Base-by-base conservation (phyloP, 441 rosid species). In the Kokia cookei region DNA sequence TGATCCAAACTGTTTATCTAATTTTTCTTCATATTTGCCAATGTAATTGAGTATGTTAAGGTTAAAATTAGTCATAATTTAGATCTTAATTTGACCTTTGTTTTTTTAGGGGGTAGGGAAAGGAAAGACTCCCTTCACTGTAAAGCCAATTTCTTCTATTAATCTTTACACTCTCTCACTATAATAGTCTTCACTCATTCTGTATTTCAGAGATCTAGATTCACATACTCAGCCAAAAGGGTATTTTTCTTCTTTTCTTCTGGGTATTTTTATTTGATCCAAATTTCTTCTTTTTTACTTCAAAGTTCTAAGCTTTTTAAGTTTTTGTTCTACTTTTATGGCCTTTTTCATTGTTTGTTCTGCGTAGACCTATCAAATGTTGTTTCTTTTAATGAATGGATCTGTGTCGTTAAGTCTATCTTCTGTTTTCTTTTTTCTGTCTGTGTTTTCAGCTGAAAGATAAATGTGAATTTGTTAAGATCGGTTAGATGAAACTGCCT, bases 201-300 rank as follows among this genome's bases (percentile, higher is more conserved):
- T 50, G 17, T 71, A 22, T 11, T 48, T 15, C 35, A 14, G 55
- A 59, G 78, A 74, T 78, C 78, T 47, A 69, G 73, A 37, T 64
- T 67, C 60, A 26, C 17, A 48, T 13, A 26, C 14, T n/a, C 7
- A 22, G 37, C 32, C 22, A 11, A 7, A 29, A 65, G 24, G 43
- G 43, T 61, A 53, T 3, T 62, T 12, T 37, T 17, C 40, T 68
- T 14, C 14, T 1, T 67, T 26, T 51, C 63, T 55, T 71, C 69
- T 35, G 27, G 68, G 70, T 70, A 35, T 35, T 27, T 32, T 62
- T 7, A 17, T 68, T 51, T 27, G 29, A 61, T 62, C 69, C 29
- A 4, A 7, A 14, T 65, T 60, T 7, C 27, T 51, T 53, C 26
- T 9, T 32, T 70, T 70, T 11, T 60, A 60, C 65, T 32, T 60